These are phyloP conservation scores for Cystofilobasidium macerans DNA, from an alignment of 768 basidiomycete species.

Conservation along the genomic window DNA sequence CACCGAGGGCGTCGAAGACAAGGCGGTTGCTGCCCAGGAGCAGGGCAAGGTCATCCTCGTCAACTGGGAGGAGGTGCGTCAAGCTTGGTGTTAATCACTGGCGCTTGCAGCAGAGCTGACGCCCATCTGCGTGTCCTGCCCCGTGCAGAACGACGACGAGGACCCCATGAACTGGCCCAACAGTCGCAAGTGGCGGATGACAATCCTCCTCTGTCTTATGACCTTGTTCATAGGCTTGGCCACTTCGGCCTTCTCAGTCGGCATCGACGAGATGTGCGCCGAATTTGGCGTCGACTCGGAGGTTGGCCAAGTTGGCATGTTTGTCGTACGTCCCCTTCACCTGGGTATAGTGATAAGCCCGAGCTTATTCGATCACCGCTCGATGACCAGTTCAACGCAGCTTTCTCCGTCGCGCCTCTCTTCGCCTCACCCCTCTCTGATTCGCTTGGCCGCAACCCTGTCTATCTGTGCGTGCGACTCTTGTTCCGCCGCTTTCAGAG, in stretches of 20 bases:
- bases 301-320: conserved; percentile 25
- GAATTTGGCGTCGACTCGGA: conserved; percentile 18
- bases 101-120: neutral
- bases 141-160: conserved; percentile 20
- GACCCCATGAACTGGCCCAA: conserved; percentile 22
- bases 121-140: neutral
- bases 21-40: neutral
- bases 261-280: conserved; percentile 6
- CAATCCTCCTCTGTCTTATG: conserved; percentile 5
- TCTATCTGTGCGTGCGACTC: too few relatives aligned
- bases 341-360: neutral
- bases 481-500: too few relatives aligned
- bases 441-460: conserved; percentile 19
- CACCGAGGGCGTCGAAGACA: conserved; percentile 5
- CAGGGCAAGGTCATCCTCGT: conserved; percentile 24
- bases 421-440: conserved; percentile 17
- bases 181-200: conserved; percentile 19
- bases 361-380: neutral
- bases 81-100: neutral
- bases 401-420: conserved; percentile 16
- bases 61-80: conserved; percentile 22
- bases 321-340: too few relatives aligned
- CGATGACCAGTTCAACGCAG: conserved; percentile 15
- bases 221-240: conserved; percentile 8
- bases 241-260: conserved; percentile 20